A percentile compares a stretch with the other conserved stretches of the same genome.
These are phyloP conservation scores for Myrica gale DNA, from an alignment of 306 rosid genomes.

Conservation along the genomic window DNA sequence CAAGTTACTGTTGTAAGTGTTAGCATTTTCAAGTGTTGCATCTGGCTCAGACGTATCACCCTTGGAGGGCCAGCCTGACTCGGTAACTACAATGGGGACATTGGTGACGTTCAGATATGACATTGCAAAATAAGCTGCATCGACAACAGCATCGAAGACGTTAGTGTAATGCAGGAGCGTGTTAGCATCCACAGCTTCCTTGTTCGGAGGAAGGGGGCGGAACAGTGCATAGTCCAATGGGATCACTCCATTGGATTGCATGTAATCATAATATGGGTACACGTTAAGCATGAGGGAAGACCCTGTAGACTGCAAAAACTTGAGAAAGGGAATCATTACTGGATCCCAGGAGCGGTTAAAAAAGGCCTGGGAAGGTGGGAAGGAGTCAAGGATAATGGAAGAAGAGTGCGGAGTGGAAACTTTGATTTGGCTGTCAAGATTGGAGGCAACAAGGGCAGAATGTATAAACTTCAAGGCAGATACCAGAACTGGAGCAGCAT, in stretches of 20 bases:
- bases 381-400: slow-evolving; percentile 81
- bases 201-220: slow-evolving; percentile 93
- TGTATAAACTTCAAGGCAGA: slow-evolving; percentile 84
- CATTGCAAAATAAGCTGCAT: slow-evolving; percentile 93
- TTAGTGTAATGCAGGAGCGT: slow-evolving; percentile 90
- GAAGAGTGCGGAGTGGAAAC: slow-evolving; percentile 86
- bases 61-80: slow-evolving; percentile 94
- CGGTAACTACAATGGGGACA: slow-evolving; percentile 74
- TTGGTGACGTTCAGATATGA: slow-evolving; percentile 74
- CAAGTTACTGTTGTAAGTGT: slow-evolving; percentile 90
- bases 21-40: slow-evolving; percentile 78
- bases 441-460: slow-evolving; percentile 86
- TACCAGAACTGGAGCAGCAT: slow-evolving; percentile 84
- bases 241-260: slow-evolving; percentile 70
- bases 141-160: slow-evolving; percentile 90
- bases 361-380: slow-evolving; percentile 98
- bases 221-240: slow-evolving; percentile 93
- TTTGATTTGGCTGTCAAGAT: slow-evolving; percentile 72
- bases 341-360: slow-evolving; percentile 91
- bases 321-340: slow-evolving; percentile 77
- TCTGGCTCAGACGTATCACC: slow-evolving; percentile 76
- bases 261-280: slow-evolving; percentile 91
- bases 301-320: slow-evolving; percentile 75
- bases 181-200: slow-evolving; percentile 89
- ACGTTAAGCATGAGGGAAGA: slow-evolving; percentile 86